A percentile compares a stretch with the other conserved stretches of the same genome.
Conservation (phyloP, 2,329 filamentous ascomycete species). For the Zarea fungicola region DNA sequence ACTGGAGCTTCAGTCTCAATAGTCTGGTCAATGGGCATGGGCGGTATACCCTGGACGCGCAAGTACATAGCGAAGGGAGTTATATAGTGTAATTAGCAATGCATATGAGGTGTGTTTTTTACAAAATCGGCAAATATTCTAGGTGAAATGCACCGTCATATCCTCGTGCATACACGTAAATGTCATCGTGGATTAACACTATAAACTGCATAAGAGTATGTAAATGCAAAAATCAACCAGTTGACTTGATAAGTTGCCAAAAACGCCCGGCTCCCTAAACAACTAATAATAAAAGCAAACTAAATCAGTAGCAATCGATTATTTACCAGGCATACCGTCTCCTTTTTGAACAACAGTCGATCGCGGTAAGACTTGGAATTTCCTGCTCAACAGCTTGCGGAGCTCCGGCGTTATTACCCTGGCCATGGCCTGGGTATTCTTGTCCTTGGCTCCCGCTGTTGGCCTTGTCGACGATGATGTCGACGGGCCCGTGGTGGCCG, state of each 20-base stretch:
- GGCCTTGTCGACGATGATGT: slow-evolving; percentile 12
- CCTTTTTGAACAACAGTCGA: slow-evolving; percentile 30
- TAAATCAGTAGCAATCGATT: neutral
- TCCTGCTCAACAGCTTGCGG: slow-evolving; percentile 46
- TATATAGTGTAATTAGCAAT: neutral
- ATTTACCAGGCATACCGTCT: slow-evolving; percentile 31
- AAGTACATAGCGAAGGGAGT: neutral
- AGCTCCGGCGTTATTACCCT: slow-evolving; percentile 52
- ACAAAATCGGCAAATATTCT: too few species aligned
- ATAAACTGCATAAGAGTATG: too few species aligned
- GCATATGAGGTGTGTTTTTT: neutral
- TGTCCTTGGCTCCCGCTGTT: slow-evolving; percentile 27
- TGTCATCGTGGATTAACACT: too few species aligned
- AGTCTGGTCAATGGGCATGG: neutral
- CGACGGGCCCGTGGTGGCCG: neutral
- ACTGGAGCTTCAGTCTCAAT: too few species aligned
- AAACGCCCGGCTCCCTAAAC: neutral
- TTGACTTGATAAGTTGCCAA: too few species aligned
- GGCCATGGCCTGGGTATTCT: slow-evolving; percentile 30
- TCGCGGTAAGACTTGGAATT: slow-evolving; percentile 40
- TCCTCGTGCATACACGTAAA: too few species aligned
- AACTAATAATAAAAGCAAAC: neutral
- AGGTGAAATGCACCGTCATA: too few species aligned
- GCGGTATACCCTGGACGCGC: neutral
- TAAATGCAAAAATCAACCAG: too few species aligned